Base-by-base conservation (phyloP, 352 stramenopile species). In the Phytophthora boehmeriae region DNA sequence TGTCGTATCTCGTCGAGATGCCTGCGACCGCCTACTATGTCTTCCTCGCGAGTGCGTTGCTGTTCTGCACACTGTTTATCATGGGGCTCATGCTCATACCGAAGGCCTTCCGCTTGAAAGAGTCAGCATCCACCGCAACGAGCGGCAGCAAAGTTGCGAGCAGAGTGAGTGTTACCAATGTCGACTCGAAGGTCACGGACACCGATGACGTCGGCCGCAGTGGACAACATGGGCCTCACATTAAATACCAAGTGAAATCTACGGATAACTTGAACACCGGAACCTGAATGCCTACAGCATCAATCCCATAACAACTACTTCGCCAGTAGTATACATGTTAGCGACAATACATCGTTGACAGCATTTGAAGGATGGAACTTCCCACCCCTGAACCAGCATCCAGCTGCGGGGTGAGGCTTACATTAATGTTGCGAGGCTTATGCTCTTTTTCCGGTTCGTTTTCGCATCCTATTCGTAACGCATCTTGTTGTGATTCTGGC, bases 1-100 rank as follows among this genome's bases (percentile, higher is more conserved):
- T 89, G 41, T 61, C 68, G n/a, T 89, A 88, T 39, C 27, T 86
- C 2, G 68, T 86, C 1, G 19, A 77, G 4, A 63, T 89, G 62
- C 39, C 69, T 0, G 72, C 79, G 1, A 16, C 63, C 1, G 41
- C 73, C 1, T 81, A 74, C 49, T 88, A 71, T 48, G 50, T 77
- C 9, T 78, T 82, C 14, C 49, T 82, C 0, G 42, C 70, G 0
- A 50, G 43, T 10, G 42, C 45, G 0, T 35, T 83, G 14, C 17
- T 85, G 5, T 5, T 83, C 13, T 78, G 61, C 45, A 85, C 67
- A 22, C 9, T 67, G 2, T 11, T 72, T 10, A 70, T 85, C 48
- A 76, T 83, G 67, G 39, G 42, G 13, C 41, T 85, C 8, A 85
- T 85, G 75, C 54, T 82, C 9, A 63, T 73, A 0, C 75, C 75